These are phyloP conservation scores for Terfezia boudieri DNA, from an alignment of 495 filamentous ascomycete genomes.

Conservation along the genomic window DNA sequence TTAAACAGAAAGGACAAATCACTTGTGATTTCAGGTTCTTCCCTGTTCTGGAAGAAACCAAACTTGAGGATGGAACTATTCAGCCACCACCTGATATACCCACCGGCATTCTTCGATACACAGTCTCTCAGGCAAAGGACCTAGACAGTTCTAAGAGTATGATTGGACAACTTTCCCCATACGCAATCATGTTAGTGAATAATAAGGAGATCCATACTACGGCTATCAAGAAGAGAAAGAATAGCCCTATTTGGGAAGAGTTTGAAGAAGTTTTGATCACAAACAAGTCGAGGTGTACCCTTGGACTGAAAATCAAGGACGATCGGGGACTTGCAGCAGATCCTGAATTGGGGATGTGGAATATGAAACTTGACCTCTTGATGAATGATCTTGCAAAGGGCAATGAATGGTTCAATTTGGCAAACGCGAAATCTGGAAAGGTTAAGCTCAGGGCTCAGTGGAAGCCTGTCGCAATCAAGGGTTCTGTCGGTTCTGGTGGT, in stretches of 20 bases:
- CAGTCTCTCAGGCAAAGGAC: conserved; percentile 86
- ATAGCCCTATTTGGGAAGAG: conserved; percentile 82
- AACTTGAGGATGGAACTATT: conserved; percentile 49
- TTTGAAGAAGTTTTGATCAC: conserved; percentile 86
- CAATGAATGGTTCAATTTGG: conserved; percentile 85
- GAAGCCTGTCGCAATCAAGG: conserved; percentile 74
- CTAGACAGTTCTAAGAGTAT: conserved; percentile 76
- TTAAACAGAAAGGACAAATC: conserved; percentile 58
- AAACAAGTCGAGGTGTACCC: conserved; percentile 65
- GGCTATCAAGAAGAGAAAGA: conserved; percentile 81
- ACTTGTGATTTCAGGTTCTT: conserved; percentile 80
- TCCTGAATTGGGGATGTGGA: conserved; percentile 68
- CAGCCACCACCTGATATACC: conserved; percentile 70
- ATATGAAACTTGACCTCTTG: conserved; percentile 87
- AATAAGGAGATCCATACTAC: conserved; percentile 67
- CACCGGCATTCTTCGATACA: conserved; percentile 81
- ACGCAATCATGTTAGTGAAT: conserved; percentile 69
- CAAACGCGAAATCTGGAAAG: conserved; percentile 58
- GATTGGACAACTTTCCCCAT: conserved; percentile 73
- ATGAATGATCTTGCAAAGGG: conserved; percentile 76
- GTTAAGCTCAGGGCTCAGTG: conserved; percentile 76
- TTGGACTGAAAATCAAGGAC: conserved; percentile 86
- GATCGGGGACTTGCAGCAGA: conserved; percentile 69
- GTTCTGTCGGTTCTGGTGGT: conserved; percentile 51
- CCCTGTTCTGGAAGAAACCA: conserved; percentile 57